phyloP scores from a whole-genome alignment of 1,284 basidiomycete species.

The Malassezia psittaci region DNA sequence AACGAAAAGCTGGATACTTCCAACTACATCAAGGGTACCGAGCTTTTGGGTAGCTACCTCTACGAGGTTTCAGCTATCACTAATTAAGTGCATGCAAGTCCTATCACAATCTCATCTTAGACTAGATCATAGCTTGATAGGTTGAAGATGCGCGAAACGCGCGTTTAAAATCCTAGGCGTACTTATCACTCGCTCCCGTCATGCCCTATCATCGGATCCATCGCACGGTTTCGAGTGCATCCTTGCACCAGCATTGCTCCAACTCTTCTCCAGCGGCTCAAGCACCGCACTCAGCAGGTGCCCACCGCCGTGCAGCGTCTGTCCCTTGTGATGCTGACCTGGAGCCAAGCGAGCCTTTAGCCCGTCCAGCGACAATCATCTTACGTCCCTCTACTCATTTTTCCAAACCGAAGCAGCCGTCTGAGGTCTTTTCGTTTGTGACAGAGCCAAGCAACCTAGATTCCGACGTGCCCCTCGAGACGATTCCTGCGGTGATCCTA shows the following conservation, averaged over 20 bases:
- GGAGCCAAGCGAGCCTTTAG: not conserved
- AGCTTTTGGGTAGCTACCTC: conserved; percentile 67
- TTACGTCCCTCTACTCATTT: not conserved
- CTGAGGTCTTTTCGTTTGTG: not conserved
- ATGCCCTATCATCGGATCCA: not conserved
- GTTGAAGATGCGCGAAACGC: not conserved
- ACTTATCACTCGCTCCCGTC: not conserved
- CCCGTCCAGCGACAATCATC: not conserved
- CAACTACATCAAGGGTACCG: conserved; percentile 76
- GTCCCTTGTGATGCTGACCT: not conserved
- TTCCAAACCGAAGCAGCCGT: not conserved
- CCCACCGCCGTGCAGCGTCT: not conserved
- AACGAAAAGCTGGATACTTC: conserved; percentile 90
- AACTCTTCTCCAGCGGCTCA: not conserved
- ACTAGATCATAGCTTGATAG: not conserved
- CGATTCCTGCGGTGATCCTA: not conserved
- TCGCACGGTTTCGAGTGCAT: not conserved
- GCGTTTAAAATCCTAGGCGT: too few species aligned
- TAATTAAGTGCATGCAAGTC: not conserved
- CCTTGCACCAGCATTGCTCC: not conserved
- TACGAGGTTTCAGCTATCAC: conserved; percentile 51
- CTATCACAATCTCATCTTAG: too few species aligned
- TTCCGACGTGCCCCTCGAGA: not conserved
- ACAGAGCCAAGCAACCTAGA: not conserved
- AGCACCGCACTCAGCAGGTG: not conserved